These are phyloP conservation scores for Mycena vitilis DNA, from an alignment of 768 basidiomycete genomes.

Conservation along the genomic window DNA sequence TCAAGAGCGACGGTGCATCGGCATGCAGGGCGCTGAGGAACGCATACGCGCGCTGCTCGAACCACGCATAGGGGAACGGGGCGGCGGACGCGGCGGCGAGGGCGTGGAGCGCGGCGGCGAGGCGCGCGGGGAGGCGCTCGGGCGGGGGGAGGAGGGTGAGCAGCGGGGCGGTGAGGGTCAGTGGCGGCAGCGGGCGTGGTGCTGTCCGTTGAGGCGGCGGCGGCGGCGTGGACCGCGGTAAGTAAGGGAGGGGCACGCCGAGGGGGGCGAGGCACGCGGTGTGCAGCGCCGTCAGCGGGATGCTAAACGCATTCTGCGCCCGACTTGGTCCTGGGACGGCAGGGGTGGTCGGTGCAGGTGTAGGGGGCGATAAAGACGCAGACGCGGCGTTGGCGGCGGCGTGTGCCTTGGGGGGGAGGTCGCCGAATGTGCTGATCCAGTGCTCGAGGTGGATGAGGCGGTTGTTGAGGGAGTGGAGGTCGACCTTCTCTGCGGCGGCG, in stretches of 20 bases:
- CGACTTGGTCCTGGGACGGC: constrained; percentile 1
- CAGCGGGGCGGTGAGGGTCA: not conserved
- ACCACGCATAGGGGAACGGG: constrained; percentile 26
- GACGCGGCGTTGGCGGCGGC: no score
- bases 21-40: constrained; percentile 24
- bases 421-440: constrained; percentile 54
- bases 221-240: not conserved
- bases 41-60: constrained; percentile 30
- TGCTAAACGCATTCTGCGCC: constrained; percentile 16
- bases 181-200: no score
- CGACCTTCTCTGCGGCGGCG: constrained; percentile 89
- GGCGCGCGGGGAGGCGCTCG: constrained; percentile 8
- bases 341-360: constrained; percentile 15
- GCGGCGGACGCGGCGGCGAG: constrained; percentile 23
- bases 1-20: not conserved
- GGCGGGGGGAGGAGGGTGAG: constrained; percentile 29
- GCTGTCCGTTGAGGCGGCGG: no score
- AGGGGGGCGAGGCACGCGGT: constrained; percentile 22
- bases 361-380: not conserved
- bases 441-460: constrained; percentile 76
- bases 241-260: constrained; percentile 2
- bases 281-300: constrained; percentile 20
- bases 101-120: constrained; percentile 23
- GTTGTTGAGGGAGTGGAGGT: constrained; percentile 87
- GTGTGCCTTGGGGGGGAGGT: no score